Percentiles rank a stretch among this genome's conserved stretches.
phyloP scores from a whole-genome alignment of 257 asterid genomes.

The Petunia axillaris region DNA sequence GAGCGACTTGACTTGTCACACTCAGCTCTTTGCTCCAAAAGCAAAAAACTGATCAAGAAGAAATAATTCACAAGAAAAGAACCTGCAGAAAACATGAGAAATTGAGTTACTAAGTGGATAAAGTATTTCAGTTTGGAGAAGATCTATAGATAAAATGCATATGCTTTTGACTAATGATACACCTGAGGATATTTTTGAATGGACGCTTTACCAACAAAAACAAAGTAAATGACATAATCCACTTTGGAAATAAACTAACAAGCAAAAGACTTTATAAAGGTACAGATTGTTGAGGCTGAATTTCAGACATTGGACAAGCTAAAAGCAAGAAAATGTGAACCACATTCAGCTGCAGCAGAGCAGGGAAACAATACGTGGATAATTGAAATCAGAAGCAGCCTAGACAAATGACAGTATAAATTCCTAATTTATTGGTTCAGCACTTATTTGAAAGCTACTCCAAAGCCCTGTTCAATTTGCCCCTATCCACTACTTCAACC shows the following conservation, averaged over 20 bases:
- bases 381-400: neutral
- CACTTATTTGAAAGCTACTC: neutral
- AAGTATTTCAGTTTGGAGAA: neutral
- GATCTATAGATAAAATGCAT: neutral
- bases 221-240: neutral
- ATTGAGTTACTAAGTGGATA: neutral
- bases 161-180: neutral
- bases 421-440: slow-evolving; percentile 7
- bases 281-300: neutral
- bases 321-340: slow-evolving; percentile 21
- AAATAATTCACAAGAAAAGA: slow-evolving; percentile 1
- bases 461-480: neutral
- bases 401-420: neutral
- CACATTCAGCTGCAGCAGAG: slow-evolving; percentile 8
- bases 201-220: neutral
- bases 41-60: neutral
- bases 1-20: neutral
- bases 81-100: slow-evolving; percentile 25
- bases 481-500: slow-evolving; percentile 2
- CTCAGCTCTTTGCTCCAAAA: slow-evolving; percentile 17
- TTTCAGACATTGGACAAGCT: slow-evolving; percentile 6
- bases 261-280: neutral
- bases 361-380: neutral
- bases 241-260: slow-evolving; percentile 6
- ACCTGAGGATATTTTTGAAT: neutral